Percentiles rank a stretch among this genome's conserved stretches.
These are phyloP conservation scores for Gracilaria vermiculophylla DNA, from an alignment of 23 red algal genomes.

Conservation along the genomic window DNA sequence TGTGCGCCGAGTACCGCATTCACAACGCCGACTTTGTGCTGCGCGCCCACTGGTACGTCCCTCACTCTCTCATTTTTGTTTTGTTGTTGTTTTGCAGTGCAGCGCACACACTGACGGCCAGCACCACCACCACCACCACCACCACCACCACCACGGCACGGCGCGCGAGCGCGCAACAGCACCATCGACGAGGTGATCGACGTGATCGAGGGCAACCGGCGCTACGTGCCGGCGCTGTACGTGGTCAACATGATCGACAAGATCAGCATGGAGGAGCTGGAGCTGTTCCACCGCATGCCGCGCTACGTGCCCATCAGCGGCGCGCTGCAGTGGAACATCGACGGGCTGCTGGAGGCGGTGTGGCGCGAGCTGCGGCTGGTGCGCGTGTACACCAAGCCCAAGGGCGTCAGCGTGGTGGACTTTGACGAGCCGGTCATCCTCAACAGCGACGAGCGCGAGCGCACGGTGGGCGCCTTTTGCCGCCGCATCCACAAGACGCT, in stretches of 20 bases:
- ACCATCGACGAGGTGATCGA: conserved; percentile 97
- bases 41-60: conserved; percentile 67
- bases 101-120: no score
- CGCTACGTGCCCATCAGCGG: conserved; percentile 86
- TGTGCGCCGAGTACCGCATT: conserved; percentile 89
- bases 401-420: conserved; percentile 77
- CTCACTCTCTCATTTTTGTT: no score
- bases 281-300: conserved; percentile 87
- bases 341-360: conserved; percentile 87
- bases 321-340: conserved; percentile 89
- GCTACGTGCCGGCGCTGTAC: conserved; percentile 90
- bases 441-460: conserved; percentile 67
- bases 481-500: conserved; percentile 89
- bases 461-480: conserved; percentile 90
- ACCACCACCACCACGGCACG: no score
- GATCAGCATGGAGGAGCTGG: conserved; percentile 94
- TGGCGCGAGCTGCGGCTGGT: conserved; percentile 88
- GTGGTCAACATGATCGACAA: conserved; percentile 97
- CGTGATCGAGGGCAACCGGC: conserved; percentile 94
- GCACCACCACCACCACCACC: no score
- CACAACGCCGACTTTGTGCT: conserved; percentile 90
- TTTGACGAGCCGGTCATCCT: conserved; percentile 93
- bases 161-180: no score
- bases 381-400: conserved; percentile 99
- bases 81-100: background rate